A percentile compares a stretch with the other conserved stretches of the same genome.
Evolutionary conservation across 202 grass and related monocot species (phyloP).

Genomic region (Cymbopogon flexuosus): DNA sequence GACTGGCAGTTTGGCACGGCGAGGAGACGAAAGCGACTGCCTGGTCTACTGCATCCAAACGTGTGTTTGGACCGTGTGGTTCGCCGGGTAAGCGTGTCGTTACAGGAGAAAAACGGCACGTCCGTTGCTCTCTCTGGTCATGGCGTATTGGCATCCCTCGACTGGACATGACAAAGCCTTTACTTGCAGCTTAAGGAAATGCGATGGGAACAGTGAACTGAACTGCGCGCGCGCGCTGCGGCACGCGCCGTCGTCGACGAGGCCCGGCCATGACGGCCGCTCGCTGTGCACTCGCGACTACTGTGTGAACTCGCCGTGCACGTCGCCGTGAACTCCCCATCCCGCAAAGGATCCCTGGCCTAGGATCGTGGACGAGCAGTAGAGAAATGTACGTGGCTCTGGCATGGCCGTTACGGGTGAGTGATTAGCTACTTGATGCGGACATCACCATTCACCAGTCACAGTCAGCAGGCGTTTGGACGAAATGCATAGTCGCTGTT

Average conservation of each 20-base stretch:
- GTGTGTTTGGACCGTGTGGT: neutral
- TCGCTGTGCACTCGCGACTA: neutral
- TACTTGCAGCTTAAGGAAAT: neutral
- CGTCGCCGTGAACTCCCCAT: no score
- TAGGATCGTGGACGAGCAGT: neutral
- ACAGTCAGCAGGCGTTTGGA: neutral
- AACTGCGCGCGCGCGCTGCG: neutral
- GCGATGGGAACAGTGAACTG: neutral
- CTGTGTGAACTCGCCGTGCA: no score
- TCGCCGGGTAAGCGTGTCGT: neutral
- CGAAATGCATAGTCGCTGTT: neutral
- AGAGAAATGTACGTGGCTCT: neutral
- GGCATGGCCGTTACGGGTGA: no score
- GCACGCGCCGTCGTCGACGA: neutral
- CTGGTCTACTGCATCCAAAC: neutral
- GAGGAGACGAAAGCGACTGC: neutral
- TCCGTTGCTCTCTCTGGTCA: neutral
- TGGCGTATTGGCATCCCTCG: no score
- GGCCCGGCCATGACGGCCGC: neutral
- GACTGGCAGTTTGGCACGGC: neutral
- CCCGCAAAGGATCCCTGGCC: neutral
- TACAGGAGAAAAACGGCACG: neutral
- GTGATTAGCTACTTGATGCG: neutral
- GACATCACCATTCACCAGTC: neutral
- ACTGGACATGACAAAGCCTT: neutral